Percentiles rank a stretch among this genome's conserved stretches.
These are phyloP conservation scores for Symmetrospora coprosmae DNA, from an alignment of 768 basidiomycete genomes.

Conservation along the genomic window DNA sequence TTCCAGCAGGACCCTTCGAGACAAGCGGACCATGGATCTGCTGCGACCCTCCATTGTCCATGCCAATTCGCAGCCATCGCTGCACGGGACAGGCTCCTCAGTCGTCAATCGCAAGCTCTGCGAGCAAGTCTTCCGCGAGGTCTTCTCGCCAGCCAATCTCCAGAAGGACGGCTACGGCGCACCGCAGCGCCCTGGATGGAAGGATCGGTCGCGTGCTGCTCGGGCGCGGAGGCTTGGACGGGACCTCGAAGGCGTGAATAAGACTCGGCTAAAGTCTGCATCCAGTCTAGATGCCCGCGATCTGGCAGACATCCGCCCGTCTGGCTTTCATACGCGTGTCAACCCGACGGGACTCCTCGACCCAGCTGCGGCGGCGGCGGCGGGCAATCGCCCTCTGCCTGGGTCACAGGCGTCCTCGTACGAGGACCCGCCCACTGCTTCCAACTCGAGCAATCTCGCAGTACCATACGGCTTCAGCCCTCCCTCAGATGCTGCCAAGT, in stretches of 20 bases:
- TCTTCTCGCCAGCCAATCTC: slow-evolving; percentile 47
- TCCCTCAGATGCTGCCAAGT: not conserved
- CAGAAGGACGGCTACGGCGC: no score
- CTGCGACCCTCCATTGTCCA: slow-evolving; percentile 35
- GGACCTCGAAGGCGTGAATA: not conserved
- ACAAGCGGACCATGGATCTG: not conserved
- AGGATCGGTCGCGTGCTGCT: slow-evolving; percentile 19
- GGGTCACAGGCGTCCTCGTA: slow-evolving; percentile 14
- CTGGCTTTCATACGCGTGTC: no score
- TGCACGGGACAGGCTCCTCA: slow-evolving; percentile 82
- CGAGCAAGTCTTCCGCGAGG: slow-evolving; percentile 84
- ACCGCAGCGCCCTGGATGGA: no score
- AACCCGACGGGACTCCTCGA: no score
- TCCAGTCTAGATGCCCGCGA: slow-evolving; percentile 11
- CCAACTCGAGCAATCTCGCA: not conserved
- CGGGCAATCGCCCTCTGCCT: not conserved
- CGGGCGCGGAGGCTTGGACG: not conserved
- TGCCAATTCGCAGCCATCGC: slow-evolving; percentile 31
- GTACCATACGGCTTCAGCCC: no score
- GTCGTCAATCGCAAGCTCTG: slow-evolving; percentile 84
- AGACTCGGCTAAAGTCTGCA: slow-evolving; percentile 1
- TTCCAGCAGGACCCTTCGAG: no score
- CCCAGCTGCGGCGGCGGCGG: no score
- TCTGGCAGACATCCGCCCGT: no score
- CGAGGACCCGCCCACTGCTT: slow-evolving; percentile 1